Evolutionary conservation across 225 moss, liverwort and hornwort genomes (phyloP).

Genomic region (Bryoerythrophyllum caledonicum): DNA sequence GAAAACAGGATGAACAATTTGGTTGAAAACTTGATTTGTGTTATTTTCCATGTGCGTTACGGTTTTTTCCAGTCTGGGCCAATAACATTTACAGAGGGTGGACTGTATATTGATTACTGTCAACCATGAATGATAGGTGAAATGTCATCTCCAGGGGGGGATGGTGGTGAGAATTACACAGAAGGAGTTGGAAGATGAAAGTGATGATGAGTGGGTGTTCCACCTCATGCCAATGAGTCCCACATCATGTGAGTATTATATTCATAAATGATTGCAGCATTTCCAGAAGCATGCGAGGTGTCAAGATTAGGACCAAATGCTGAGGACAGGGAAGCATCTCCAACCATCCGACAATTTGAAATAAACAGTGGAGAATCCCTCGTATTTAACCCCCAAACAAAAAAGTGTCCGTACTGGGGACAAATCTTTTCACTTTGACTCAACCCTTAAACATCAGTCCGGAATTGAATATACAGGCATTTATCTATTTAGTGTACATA

Average conservation of each 20-base stretch:
- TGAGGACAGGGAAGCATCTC: background rate
- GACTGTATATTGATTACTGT: background rate
- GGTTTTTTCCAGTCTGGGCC: no score
- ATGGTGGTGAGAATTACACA: background rate
- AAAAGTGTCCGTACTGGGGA: no score
- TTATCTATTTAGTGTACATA: no score
- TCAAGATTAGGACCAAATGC: background rate
- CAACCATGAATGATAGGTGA: background rate
- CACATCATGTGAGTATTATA: background rate
- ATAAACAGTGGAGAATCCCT: background rate
- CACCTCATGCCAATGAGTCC: background rate
- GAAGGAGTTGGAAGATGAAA: background rate
- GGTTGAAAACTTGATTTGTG: no score
- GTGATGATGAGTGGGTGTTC: background rate
- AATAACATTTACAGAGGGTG: no score
- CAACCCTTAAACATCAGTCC: no score
- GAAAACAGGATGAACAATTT: no score
- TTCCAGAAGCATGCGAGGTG: background rate
- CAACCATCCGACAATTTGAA: background rate
- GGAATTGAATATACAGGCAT: no score
- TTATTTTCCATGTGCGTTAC: no score
- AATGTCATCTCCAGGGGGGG: background rate
- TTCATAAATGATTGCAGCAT: accelerated
- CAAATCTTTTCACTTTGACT: no score
- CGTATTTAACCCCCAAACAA: background rate